phyloP scores from a whole-genome alignment of 768 basidiomycete species.

The Floccularia luteovirens region DNA sequence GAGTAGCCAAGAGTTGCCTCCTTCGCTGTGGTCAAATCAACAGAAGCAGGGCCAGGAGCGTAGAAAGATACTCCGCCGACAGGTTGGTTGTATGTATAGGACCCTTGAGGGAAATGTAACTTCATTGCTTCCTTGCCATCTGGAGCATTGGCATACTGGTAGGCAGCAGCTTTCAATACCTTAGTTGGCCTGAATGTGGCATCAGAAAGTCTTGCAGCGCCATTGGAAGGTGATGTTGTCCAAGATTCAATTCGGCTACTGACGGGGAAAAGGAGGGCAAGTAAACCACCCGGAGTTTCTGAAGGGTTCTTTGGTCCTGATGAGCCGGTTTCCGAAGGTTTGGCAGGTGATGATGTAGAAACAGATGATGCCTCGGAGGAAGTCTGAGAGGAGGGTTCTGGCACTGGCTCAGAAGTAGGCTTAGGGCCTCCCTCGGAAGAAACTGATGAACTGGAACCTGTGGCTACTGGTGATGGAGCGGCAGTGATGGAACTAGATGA shows the following conservation, averaged over 20 bases:
- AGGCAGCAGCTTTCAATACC: constrained; percentile 25
- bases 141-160: constrained; percentile 34
- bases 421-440: neutral
- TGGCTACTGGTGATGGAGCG: neutral
- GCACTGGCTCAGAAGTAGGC: no score
- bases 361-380: neutral
- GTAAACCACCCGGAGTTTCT: constrained; percentile 10
- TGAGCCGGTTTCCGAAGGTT: neutral
- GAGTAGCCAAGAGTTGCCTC: constrained; percentile 60
- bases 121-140: constrained; percentile 46
- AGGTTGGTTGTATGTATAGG: constrained; percentile 41
- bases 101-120: constrained; percentile 49
- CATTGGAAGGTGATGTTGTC: constrained; percentile 33
- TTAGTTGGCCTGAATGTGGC: constrained; percentile 34
- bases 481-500: neutral
- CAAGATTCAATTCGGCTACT: constrained; percentile 26
- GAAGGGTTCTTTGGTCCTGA: constrained; percentile 1
- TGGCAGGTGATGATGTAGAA: no score
- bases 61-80: constrained; percentile 69
- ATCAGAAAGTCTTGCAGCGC: constrained; percentile 34
- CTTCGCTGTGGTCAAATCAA: constrained; percentile 53
- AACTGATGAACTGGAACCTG: neutral
- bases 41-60: constrained; percentile 43
- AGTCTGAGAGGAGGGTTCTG: no score
- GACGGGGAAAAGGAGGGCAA: constrained; percentile 34